Evolutionary conservation across 805 yeast genomes (phyloP).

Genomic region (Lipomyces starkeyi): DNA sequence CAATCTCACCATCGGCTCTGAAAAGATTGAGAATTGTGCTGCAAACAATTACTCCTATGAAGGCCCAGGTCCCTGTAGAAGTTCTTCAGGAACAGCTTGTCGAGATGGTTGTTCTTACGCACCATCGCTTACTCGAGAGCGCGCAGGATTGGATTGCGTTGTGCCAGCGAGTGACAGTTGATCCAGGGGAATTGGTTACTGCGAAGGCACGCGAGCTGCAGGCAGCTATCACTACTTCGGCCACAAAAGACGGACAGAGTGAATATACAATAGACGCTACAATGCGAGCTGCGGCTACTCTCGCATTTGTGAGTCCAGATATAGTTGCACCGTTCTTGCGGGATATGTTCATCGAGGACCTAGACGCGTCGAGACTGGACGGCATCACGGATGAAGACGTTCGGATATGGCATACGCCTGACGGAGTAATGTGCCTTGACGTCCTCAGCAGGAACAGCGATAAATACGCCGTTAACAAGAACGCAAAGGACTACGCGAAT

Average conservation of each 20-base stretch:
- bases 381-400: constrained; percentile 58
- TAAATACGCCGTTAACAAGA: constrained; percentile 62
- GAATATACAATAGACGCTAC: constrained; percentile 40
- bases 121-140: constrained; percentile 49
- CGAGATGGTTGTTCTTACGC: constrained; percentile 53
- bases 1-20: constrained; percentile 35
- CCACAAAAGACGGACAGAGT: constrained; percentile 41
- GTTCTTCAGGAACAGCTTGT: constrained; percentile 44
- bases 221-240: constrained; percentile 40
- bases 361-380: constrained; percentile 49
- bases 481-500: constrained; percentile 83
- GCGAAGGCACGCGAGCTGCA: constrained; percentile 42
- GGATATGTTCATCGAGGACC: constrained; percentile 52
- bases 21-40: constrained; percentile 37
- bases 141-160: constrained; percentile 79
- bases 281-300: constrained; percentile 47
- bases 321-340: constrained; percentile 59
- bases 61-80: constrained; percentile 43
- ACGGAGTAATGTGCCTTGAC: constrained; percentile 72
- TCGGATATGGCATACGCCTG: constrained; percentile 69
- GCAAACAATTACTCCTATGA: constrained; percentile 36
- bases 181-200: constrained; percentile 65
- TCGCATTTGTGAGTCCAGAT: constrained; percentile 64
- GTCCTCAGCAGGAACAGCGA: constrained; percentile 56
- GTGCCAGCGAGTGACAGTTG: constrained; percentile 61